Evolutionary conservation across 2,329 filamentous ascomycete species (phyloP), one percentile per base, ranked within the genome.

Genomic region (Plenodomus tracheiphilus): DNA sequence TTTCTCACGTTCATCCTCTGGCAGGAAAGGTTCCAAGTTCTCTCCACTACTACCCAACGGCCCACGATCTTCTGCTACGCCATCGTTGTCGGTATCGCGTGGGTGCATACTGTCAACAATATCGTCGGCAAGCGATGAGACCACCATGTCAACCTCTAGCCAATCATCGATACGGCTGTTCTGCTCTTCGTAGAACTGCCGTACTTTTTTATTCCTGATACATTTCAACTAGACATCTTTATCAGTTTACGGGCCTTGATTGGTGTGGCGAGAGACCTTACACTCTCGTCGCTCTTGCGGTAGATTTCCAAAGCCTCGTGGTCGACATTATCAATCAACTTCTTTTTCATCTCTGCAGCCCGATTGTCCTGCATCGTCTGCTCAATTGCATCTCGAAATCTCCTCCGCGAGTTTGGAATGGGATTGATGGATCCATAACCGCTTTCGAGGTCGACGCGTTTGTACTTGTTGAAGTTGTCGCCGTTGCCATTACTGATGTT

Each of bases 101-200:
- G 82, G 82, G 51, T 81, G 75, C 76, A 85, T 83, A 36, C 76
- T 80, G 49, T 85, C 82, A n/a, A 85, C 72, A 7, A 85, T 77
- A 57, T 84, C 80, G 58, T 84, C 80, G 10, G 81, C 79, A 34
- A 84, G 73, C 19, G 77, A 75, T 53, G 76, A 76, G 37, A 85
- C 82, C 6, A 83, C 73, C 30, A 79, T 77, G 64, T 84, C 81
- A 28, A 84, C 80, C 62, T 84, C 80, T 10, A 82, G 66, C 81
- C 81, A 83, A 54, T 83, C 81, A 52, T 84, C 79, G 10, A 84
- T 62, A 1, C 76, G 68, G 9, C 74, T 69, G 53, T 85, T 85
- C 58, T 83, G 81, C 13, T 71, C 70, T 53, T 80, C 73, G 65
- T 84, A 85, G 58, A 82, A 85, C 2, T 65, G 55, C 15, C 77